A percentile compares a stretch with the other conserved stretches of the same genome.
phyloP scores from a whole-genome alignment of 2,329 filamentous ascomycete genomes.

The Thelonectria olida region DNA sequence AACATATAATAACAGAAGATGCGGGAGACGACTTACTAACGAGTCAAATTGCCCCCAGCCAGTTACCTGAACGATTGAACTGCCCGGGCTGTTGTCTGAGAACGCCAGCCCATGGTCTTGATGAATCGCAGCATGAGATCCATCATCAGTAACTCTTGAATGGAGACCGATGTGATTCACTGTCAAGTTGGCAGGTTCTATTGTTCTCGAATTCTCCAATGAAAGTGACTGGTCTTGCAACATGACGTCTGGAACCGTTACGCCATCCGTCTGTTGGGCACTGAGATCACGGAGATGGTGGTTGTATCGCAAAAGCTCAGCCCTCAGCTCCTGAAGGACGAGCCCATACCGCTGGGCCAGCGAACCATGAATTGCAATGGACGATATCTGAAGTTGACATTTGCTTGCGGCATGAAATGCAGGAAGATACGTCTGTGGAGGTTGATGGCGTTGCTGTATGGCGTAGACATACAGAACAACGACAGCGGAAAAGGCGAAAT shows the following conservation, averaged over 20 bases:
- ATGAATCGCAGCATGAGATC: not conserved
- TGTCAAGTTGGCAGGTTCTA: not conserved
- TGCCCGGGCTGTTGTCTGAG: constrained; percentile 16
- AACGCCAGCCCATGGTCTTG: constrained; percentile 14
- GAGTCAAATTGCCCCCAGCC: constrained; percentile 40
- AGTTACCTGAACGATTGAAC: constrained; percentile 27
- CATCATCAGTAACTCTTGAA: not conserved
- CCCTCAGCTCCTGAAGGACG: constrained; percentile 49
- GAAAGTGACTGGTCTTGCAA: not conserved
- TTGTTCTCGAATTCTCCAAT: not conserved
- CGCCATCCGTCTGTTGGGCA: not conserved
- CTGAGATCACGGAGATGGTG: constrained; percentile 20
- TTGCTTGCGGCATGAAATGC: constrained; percentile 49
- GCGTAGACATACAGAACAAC: constrained; percentile 56
- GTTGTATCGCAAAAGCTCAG: constrained; percentile 39
- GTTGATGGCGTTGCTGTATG: constrained; percentile 48
- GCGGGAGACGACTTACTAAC: constrained; percentile 9
- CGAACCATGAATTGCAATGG: constrained; percentile 49
- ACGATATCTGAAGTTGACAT: constrained; percentile 52
- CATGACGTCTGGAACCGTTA: not conserved
- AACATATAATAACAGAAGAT: too few relatives aligned
- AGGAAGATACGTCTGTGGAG: constrained; percentile 38
- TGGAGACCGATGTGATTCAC: not conserved
- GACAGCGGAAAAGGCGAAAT: constrained; percentile 56
- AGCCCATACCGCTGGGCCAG: constrained; percentile 53